A percentile compares a stretch with the other conserved stretches of the same genome.
phyloP scores from a whole-genome alignment of 352 stramenopile genomes.

The Albugo laibachii region DNA sequence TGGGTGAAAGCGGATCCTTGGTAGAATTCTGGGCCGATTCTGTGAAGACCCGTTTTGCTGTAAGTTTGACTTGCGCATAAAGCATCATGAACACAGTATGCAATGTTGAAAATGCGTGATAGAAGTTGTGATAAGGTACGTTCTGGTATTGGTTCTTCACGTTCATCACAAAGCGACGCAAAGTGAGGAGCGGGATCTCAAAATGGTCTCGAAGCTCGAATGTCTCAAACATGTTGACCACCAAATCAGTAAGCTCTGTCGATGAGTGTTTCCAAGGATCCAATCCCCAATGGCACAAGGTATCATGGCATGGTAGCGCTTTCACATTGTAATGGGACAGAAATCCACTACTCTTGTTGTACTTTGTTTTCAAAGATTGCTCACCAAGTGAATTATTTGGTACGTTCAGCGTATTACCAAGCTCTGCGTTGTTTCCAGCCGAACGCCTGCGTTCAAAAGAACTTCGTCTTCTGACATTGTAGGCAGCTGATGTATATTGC shows the following conservation, averaged over 20 bases:
- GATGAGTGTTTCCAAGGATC: slow-evolving; percentile 38
- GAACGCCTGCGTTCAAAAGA: slow-evolving; percentile 6
- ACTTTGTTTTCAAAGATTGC: slow-evolving; percentile 5
- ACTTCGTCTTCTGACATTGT: slow-evolving; percentile 12
- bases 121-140: slow-evolving; percentile 73
- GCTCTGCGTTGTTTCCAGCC: neutral
- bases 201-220: slow-evolving; percentile 45
- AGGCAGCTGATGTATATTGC: slow-evolving; percentile 41
- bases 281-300: slow-evolving; percentile 26
- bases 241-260: slow-evolving; percentile 39
- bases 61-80: slow-evolving; percentile 17
- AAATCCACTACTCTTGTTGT: neutral
- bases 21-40: too few relatives aligned
- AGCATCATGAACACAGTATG: slow-evolving; percentile 25
- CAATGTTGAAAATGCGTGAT: slow-evolving; percentile 68
- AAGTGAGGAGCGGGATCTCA: slow-evolving; percentile 13
- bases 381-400: slow-evolving; percentile 2
- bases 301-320: neutral
- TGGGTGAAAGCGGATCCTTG: too few relatives aligned
- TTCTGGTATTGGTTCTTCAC: slow-evolving; percentile 37
- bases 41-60: too few relatives aligned
- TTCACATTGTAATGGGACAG: neutral
- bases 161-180: slow-evolving; percentile 31
- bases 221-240: slow-evolving; percentile 51
- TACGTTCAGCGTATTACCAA: neutral